These are phyloP conservation scores for Lactarius sanguifluus DNA, from an alignment of 768 basidiomycete genomes.

Conservation along the genomic window DNA sequence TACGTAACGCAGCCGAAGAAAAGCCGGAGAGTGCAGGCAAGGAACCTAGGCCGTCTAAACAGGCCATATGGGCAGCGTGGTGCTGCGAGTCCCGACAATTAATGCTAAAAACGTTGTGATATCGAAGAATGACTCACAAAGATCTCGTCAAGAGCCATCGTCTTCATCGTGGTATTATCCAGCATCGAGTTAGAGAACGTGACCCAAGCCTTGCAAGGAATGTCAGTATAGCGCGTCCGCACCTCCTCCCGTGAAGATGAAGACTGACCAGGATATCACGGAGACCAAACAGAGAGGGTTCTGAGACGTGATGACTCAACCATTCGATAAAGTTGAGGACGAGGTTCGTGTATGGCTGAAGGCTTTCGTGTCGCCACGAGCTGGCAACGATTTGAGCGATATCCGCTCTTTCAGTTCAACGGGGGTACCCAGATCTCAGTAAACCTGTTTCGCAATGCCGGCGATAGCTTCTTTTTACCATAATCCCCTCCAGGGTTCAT, in stretches of 20 bases:
- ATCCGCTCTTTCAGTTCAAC: conserved; percentile 69
- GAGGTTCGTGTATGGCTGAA: conserved; percentile 55
- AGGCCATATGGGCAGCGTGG: conserved; percentile 91
- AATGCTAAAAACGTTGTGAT: conserved; percentile 19
- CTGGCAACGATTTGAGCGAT: conserved; percentile 72
- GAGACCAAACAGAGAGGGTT: conserved; percentile 67
- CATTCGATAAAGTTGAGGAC: conserved; percentile 82
- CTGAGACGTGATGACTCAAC: conserved; percentile 62
- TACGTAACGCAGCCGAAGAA: conserved; percentile 55
- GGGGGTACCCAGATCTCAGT: conserved; percentile 99
- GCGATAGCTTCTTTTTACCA: conserved; percentile 98
- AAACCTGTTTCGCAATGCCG: conserved; percentile 94
- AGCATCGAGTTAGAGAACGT: conserved; percentile 74
- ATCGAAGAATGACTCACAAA: conserved; percentile 56
- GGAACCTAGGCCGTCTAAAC: conserved; percentile 84
- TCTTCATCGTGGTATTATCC: conserved; percentile 33
- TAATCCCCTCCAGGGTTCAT: conserved; percentile 99
- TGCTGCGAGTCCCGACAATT: conserved; percentile 49
- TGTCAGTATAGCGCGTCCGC: background rate
- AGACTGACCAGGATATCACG: conserved; percentile 84
- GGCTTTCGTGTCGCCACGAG: conserved; percentile 58
- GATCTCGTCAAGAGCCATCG: conserved; percentile 49
- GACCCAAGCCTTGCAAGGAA: conserved; percentile 75
- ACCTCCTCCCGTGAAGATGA: background rate
- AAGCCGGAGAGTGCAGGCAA: conserved; percentile 70